Evolutionary conservation across 345 rosid genomes (phyloP).

Genomic region (Adansonia digitata): DNA sequence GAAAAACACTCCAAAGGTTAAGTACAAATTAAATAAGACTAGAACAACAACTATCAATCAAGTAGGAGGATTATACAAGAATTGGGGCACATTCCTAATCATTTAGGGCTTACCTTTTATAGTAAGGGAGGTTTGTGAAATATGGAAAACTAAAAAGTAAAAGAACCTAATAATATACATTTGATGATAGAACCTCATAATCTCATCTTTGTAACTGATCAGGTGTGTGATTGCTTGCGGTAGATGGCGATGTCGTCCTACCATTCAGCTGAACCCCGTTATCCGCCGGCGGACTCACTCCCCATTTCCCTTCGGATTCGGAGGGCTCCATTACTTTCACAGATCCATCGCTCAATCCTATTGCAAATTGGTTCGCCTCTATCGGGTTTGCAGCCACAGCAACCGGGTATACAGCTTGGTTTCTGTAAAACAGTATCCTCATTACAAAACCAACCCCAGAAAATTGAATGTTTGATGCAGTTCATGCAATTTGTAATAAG

Average conservation of each 20-base stretch:
- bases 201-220: constrained; percentile 66
- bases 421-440: background rate
- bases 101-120: constrained; percentile 5
- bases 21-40: constrained; percentile 1
- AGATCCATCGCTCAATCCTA: constrained; percentile 3
- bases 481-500: background rate
- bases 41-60: background rate
- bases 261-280: constrained; percentile 32
- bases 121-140: too few species aligned
- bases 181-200: too few species aligned
- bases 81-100: constrained; percentile 13
- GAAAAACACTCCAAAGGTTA: background rate
- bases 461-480: background rate
- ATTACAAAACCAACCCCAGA: background rate
- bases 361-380: background rate
- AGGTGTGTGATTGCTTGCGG: constrained; percentile 73
- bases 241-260: constrained; percentile 63
- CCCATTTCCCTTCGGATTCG: constrained; percentile 7
- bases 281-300: background rate
- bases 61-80: constrained; percentile 24
- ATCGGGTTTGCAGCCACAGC: background rate
- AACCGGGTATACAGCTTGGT: background rate
- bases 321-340: constrained; percentile 1
- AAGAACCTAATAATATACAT: constrained; percentile 25
- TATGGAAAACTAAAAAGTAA: constrained; percentile 14